Base-by-base conservation (phyloP, 352 stramenopile species). In the Pythium brassicae region DNA sequence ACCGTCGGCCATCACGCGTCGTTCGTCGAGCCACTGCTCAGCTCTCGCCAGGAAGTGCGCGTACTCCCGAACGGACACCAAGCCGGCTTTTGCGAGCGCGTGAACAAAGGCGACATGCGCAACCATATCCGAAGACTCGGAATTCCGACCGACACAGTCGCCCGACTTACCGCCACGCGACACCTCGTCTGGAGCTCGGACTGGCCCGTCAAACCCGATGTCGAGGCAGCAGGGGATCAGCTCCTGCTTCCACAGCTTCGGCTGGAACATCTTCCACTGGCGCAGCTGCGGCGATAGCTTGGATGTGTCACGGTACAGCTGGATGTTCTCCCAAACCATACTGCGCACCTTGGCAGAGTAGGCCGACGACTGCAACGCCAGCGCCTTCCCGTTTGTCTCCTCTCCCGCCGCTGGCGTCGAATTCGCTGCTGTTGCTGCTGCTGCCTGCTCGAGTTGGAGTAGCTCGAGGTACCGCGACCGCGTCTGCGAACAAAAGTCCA, bases 201-300 rank as follows among this genome's bases (percentile, higher is more conserved):
- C 9, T 37, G 32, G 32, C 11, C 26, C 25, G n/a, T 62, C 43
- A 17, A 44, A 57, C 4, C 50, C 42, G 25, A 76, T 22, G 23
- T 74, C 65, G 5, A 79, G 52, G 39, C 62, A 72, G 37, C 68
- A 79, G 14, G 71, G 71, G 1, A 79, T 37, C 6, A 79, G 53
- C 15, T 74, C 56, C 14, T 61, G 42, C 55, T 68, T 75, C 71
- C 71, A 79, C 29, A 59, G 50, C 46, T 66, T 47, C 3, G 53
- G 42, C 34, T 74, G 57, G 19, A 79, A 76, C 53, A 71, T 68
- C 22, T 68, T 72, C 61, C 46, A 72, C 50, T 74, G 62, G 12
- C 65, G 68, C 27, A 79, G 53, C 46, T 71, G 53, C 0, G 59
- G 37, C 3, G 63, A 61, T 1, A 79, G 29, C 11, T 61, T 55